Conservation (phyloP, 176 grass and related monocot genomes). For the Aegilops speltoides region DNA sequence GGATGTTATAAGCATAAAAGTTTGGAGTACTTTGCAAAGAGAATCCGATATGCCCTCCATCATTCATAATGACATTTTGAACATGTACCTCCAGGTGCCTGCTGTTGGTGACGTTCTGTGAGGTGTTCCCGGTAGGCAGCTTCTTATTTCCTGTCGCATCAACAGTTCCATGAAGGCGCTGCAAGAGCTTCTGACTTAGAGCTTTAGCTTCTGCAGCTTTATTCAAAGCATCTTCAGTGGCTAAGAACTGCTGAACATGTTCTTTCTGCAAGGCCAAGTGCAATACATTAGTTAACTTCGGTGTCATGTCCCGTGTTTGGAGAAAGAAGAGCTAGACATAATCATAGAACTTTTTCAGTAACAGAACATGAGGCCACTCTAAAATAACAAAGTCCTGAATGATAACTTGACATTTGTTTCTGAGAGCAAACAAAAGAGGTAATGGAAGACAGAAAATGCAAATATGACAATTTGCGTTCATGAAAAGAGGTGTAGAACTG, state of each 20-base stretch:
- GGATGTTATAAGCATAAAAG: slow-evolving; percentile 19
- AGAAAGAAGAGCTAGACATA: slow-evolving; percentile 5
- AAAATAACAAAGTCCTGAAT: slow-evolving; percentile 13
- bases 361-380: background rate
- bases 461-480: background rate
- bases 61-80: slow-evolving; percentile 16
- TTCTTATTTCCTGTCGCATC: slow-evolving; percentile 61
- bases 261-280: slow-evolving; percentile 83
- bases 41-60: slow-evolving; percentile 1
- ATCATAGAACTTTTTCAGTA: background rate
- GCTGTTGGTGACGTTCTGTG: slow-evolving; percentile 69
- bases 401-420: slow-evolving; percentile 15
- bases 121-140: slow-evolving; percentile 54
- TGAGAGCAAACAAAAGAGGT: background rate
- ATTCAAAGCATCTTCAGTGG: slow-evolving; percentile 97
- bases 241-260: slow-evolving; percentile 98
- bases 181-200: slow-evolving; percentile 86
- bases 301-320: slow-evolving; percentile 19
- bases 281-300: slow-evolving; percentile 32
- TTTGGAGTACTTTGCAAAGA: background rate
- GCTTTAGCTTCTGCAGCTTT: slow-evolving; percentile 97
- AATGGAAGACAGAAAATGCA: slow-evolving; percentile 8
- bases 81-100: slow-evolving; percentile 75
- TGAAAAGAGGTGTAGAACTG: slow-evolving; percentile 3
- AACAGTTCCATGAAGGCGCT: slow-evolving; percentile 70